Evolutionary conservation across 371 early-diverging fungal species (phyloP), one percentile per base, ranked within the genome.

Genomic region (Dichotomocladium elegans): DNA sequence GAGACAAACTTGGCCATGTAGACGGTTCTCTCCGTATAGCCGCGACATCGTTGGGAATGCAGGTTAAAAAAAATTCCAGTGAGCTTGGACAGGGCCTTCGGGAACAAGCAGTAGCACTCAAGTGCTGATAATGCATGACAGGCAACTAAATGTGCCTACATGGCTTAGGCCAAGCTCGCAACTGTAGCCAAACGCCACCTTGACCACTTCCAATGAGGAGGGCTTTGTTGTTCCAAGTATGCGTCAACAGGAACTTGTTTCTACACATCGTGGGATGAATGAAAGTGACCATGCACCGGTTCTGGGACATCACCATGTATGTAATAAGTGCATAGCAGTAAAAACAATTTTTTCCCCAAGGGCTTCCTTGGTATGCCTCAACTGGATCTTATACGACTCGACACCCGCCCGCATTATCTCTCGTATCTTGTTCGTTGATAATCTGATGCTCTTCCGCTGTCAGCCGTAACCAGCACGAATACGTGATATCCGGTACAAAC

Each of bases 401-500:
- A 52, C 53, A 6, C 33, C 34, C n/a, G n/a, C n/a, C n/a, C 2
- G 35, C 68, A 41, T 65, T 72, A 24, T 72, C 68, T 9, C 48
- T 51, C 10, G 59, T 51, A n/a, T n/a, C n/a, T 24, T 65, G 56
- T 46, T 64, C 65, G 37, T 62, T 64, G 17, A 65, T 63, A 15
- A 68, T 37, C 6, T 59, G 43, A 29, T 55, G 47, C 30, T 72
- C 66, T 40, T 72, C 63, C 12, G 54, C 63, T n/a, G 59, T 63
- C 2, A 65, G 51, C 30, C 53, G 31, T 4, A 68, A 47, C 22
- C 61, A 59, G 8, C 40, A n/a, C 12, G 66, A 58, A 42, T 64
- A 52, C 9, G 73, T 61, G 37, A 54, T 47, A 55, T 72, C 73
- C 19, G 66, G 61, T 24, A 68, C 50, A 30, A 72, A 68, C 35